phyloP scores from a whole-genome alignment of 2,329 filamentous ascomycete genomes.

The Penicillium sp. region DNA sequence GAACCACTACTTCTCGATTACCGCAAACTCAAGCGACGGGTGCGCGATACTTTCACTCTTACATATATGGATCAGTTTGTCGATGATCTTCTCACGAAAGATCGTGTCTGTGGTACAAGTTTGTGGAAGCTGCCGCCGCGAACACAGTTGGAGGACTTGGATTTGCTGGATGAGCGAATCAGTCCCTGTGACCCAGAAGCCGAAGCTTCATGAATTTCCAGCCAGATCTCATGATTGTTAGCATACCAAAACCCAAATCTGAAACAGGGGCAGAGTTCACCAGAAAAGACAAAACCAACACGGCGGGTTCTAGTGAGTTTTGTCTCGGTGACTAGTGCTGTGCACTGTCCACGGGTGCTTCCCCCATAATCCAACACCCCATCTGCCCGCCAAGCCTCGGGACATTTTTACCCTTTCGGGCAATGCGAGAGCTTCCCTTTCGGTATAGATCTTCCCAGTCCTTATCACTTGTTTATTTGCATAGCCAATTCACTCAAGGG shows the following conservation, averaged over 20 bases:
- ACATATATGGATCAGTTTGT: slow-evolving; percentile 90
- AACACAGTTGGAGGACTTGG: slow-evolving; percentile 81
- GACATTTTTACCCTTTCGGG: slow-evolving; percentile 36
- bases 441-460: slow-evolving; percentile 22
- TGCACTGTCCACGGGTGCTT: neutral
- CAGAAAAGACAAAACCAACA: neutral
- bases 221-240: neutral
- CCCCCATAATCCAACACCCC: neutral
- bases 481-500: neutral
- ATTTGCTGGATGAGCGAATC: slow-evolving; percentile 77
- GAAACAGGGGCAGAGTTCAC: neutral
- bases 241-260: neutral
- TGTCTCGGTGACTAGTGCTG: neutral
- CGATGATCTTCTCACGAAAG: slow-evolving; percentile 84
- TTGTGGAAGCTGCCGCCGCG: slow-evolving; percentile 87
- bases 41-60: slow-evolving; percentile 69
- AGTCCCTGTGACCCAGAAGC: slow-evolving; percentile 55
- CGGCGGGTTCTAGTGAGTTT: neutral
- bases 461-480: slow-evolving; percentile 11
- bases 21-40: slow-evolving; percentile 77
- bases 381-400: slow-evolving; percentile 17
- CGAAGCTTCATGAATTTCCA: neutral
- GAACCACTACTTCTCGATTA: slow-evolving; percentile 81
- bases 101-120: slow-evolving; percentile 85
- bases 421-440: slow-evolving; percentile 26